Evolutionary conservation across 208 protist species (phyloP), one percentile per base, ranked within the genome.

Genomic region (Acanthamoeba polyphaga): DNA sequence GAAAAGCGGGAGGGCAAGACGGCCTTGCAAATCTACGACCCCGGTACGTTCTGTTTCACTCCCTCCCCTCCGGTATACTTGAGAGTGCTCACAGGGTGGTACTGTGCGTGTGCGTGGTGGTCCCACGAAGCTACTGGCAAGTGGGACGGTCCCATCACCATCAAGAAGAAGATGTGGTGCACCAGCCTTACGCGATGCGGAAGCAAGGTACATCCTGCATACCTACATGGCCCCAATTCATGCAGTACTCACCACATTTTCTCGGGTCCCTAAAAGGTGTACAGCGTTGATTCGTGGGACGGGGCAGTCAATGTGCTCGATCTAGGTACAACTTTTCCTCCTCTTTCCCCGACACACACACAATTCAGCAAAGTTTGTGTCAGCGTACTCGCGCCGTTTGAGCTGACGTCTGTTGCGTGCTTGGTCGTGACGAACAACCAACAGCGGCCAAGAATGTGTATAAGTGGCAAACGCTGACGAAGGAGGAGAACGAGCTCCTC

Each of bases 131-230:
- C 22, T 7, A 82, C 72, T 5, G 72, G 46, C 1, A 58, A 58
- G 29, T 85, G 76, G 76, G 49, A 85, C 43, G 49, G 8, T 24
- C 76, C 76, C 22, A 8, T 85, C 76, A 29, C 13, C 43, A 58
- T 85, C 46, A 85, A 85, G 76, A 85, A 85, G 46, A 85, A 51
- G 76, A 85, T 85, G 76, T 85, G 76, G 76, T 85, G 76, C 49
- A 85, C 76, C 6, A 60, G 76, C 76, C 27, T 85, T 17, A 58
- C 76, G 15, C 76, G n/a, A 51, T 13, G 43, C 43, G 76, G 76
- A 51, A 85, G 76, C 76, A 85, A 85, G 76, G 76, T 85, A 32
- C 2, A 43, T 38, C 64, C 22, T 70, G 27, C 24, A 9, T 70
- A 9, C 64, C 64, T 19, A 17, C 15, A 9, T 58, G 53, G 9